phyloP scores from a whole-genome alignment of 495 filamentous ascomycete species.

The Clavariopsis aquatica region DNA sequence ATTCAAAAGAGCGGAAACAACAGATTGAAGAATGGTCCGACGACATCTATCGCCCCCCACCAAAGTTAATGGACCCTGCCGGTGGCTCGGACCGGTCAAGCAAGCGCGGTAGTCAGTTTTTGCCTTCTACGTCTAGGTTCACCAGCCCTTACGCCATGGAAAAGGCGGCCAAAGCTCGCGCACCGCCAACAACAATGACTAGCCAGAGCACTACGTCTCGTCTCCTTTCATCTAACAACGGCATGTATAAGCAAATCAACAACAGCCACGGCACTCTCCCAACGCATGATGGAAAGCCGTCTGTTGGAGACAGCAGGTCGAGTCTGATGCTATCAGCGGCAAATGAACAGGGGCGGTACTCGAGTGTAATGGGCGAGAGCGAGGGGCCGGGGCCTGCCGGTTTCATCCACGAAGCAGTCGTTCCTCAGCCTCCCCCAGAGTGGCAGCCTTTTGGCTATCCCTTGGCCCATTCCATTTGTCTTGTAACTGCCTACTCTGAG shows the following conservation, averaged over 20 bases:
- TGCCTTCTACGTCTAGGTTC: constrained; percentile 87
- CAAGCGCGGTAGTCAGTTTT: constrained; percentile 80
- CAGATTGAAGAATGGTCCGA: constrained; percentile 99
- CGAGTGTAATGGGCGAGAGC: constrained; percentile 59
- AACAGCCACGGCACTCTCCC: constrained; percentile 66
- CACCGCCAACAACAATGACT: constrained; percentile 87
- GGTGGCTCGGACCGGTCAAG: constrained; percentile 63
- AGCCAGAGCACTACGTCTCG: constrained; percentile 82
- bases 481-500: constrained; percentile 98
- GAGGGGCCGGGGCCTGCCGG: constrained; percentile 83
- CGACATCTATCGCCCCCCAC: constrained; percentile 90
- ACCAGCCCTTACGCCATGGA: constrained; percentile 85
- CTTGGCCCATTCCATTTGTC: constrained; percentile 85
- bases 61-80: constrained; percentile 70
- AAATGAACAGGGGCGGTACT: constrained; percentile 50
- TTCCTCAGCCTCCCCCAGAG: constrained; percentile 95
- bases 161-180: constrained; percentile 54
- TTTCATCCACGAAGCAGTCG: constrained; percentile 92
- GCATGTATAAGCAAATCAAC: constrained; percentile 68
- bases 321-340: constrained; percentile 53
- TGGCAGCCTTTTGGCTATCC: constrained; percentile 97
- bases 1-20: constrained; percentile 76
- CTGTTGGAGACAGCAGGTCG: constrained; percentile 51
- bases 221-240: constrained; percentile 63
- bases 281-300: constrained; percentile 41